phyloP scores from a whole-genome alignment of 1,139 yeast species.

The Yamadazyma oceani region DNA sequence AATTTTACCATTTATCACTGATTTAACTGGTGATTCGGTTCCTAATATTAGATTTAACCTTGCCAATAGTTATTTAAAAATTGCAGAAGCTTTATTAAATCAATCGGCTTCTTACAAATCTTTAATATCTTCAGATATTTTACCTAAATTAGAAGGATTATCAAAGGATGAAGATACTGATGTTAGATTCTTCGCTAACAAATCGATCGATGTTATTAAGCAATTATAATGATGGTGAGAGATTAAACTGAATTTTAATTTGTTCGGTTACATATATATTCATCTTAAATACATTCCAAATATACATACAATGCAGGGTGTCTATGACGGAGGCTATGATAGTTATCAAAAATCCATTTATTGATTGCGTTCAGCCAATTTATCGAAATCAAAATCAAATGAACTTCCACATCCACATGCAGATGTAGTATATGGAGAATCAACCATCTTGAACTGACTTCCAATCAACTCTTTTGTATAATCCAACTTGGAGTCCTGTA shows the following conservation, averaged over 20 bases:
- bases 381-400: slow-evolving; percentile 82
- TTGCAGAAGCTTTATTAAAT: slow-evolving; percentile 49
- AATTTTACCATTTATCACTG: slow-evolving; percentile 76
- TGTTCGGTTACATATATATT: too few relatives aligned
- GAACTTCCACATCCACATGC: slow-evolving; percentile 98
- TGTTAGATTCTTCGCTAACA: slow-evolving; percentile 81
- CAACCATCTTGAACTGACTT: slow-evolving; percentile 86
- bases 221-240: slow-evolving; percentile 1
- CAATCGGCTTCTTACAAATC: slow-evolving; percentile 1
- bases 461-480: slow-evolving; percentile 94
- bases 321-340: too few relatives aligned
- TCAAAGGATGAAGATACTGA: slow-evolving; percentile 79
- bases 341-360: too few relatives aligned
- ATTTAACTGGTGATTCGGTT: slow-evolving; percentile 73
- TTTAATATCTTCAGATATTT: slow-evolving; percentile 54
- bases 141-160: slow-evolving; percentile 66
- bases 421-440: slow-evolving; percentile 86
- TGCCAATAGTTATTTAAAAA: slow-evolving; percentile 74
- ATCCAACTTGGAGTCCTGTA: slow-evolving; percentile 85
- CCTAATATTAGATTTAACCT: slow-evolving; percentile 95
- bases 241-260: too few relatives aligned
- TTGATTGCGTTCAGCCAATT: slow-evolving; percentile 32
- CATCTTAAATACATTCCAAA: too few relatives aligned
- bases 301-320: too few relatives aligned
- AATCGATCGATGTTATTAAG: slow-evolving; percentile 32